A percentile compares a stretch with the other conserved stretches of the same genome.
These are phyloP conservation scores for Rhodosporidiobolus odoratus DNA, from an alignment of 768 basidiomycete genomes.

Conservation along the genomic window DNA sequence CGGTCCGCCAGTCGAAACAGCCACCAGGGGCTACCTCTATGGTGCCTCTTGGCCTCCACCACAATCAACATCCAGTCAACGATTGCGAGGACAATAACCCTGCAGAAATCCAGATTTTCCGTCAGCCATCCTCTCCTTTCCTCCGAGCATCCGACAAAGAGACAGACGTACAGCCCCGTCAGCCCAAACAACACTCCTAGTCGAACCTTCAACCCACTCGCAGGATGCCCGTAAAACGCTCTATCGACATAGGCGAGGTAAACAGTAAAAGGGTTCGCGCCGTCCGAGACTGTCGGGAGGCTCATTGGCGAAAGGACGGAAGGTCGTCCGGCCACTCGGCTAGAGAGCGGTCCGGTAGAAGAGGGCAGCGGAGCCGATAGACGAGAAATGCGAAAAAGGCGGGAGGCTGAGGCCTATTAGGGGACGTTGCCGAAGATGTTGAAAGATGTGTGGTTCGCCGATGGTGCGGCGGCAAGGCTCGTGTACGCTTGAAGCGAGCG, in stretches of 20 bases:
- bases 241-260: neutral
- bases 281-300: neutral
- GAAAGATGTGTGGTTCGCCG: too few relatives aligned
- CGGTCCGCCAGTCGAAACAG: neutral
- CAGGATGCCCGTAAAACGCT: neutral
- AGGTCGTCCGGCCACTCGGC: too few relatives aligned
- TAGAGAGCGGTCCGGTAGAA: too few relatives aligned
- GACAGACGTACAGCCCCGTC: neutral
- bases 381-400: too few relatives aligned
- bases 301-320: neutral
- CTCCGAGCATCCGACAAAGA: neutral
- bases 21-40: neutral
- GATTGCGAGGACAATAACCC: neutral
- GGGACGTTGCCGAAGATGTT: too few relatives aligned
- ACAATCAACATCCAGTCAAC: neutral
- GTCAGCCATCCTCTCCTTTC: neutral
- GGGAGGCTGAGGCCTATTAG: too few relatives aligned
- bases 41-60: neutral
- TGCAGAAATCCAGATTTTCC: neutral
- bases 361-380: too few relatives aligned
- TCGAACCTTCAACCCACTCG: neutral
- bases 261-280: slow-evolving; percentile 2
- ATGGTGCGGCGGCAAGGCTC: too few relatives aligned
- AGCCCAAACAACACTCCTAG: neutral
- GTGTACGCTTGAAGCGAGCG: too few relatives aligned